Evolutionary conservation across 2,329 filamentous ascomycete species (phyloP).

Genomic region (Colletotrichum sp.): DNA sequence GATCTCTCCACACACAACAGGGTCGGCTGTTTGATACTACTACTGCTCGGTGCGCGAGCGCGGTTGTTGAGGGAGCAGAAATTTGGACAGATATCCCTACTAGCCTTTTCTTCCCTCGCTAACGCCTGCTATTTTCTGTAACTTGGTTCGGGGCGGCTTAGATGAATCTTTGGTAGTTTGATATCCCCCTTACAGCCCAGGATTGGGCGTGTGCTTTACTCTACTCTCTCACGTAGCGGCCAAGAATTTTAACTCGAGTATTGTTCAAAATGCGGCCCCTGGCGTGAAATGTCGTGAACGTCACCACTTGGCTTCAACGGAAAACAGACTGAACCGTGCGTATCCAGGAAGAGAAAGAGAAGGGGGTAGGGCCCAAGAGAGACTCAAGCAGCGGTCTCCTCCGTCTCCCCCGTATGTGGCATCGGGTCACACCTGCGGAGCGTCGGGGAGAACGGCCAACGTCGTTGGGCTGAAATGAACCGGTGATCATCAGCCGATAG

Average conservation of each 20-base stretch:
- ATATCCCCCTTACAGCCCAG: neutral
- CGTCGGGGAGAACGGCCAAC: neutral
- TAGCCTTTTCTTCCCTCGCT: neutral
- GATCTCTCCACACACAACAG: neutral
- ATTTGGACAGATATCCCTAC: neutral
- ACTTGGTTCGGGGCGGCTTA: slow-evolving; percentile 2
- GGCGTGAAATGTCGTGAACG: neutral
- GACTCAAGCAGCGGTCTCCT: neutral
- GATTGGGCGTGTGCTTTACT: neutral
- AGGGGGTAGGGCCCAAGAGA: neutral
- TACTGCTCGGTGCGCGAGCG: neutral
- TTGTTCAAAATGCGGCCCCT: neutral
- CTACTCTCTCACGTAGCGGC: neutral
- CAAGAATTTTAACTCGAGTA: neutral
- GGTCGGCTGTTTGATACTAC: neutral
- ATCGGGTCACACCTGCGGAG: neutral
- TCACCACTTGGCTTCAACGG: neutral
- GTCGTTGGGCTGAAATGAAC: slow-evolving; percentile 16
- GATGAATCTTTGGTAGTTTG: slow-evolving; percentile 15
- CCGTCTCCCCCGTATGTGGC: neutral
- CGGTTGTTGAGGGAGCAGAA: neutral
- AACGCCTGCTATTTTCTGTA: neutral
- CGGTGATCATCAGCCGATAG: slow-evolving; percentile 10
- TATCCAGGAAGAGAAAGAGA: neutral
- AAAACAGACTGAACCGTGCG: neutral